Conservation (phyloP, 1,284 basidiomycete genomes). For the Exobasidium cylindrosporum region DNA sequence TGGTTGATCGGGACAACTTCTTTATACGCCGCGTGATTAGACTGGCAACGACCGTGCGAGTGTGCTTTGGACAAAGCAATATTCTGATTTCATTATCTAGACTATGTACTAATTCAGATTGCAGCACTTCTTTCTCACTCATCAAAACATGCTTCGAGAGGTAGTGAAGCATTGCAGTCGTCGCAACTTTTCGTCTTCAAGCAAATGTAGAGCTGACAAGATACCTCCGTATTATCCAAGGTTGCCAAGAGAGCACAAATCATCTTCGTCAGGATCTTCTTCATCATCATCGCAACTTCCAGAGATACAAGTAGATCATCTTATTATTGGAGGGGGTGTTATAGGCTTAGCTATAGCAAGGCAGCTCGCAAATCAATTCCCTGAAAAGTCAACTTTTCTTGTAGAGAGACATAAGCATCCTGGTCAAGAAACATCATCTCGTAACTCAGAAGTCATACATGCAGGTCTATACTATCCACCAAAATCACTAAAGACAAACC, state of each 20-base stretch:
- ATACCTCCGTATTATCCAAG: slow-evolving; percentile 9
- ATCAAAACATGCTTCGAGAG: background rate
- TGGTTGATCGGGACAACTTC: too few species aligned
- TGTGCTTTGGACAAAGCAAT: too few species aligned
- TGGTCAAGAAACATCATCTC: slow-evolving; percentile 61
- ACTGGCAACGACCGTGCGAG: too few species aligned
- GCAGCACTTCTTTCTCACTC: too few species aligned
- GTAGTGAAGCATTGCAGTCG: background rate
- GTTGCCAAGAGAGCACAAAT: background rate
- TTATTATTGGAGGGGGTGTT: slow-evolving; percentile 89
- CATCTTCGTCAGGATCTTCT: background rate
- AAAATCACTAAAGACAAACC: slow-evolving; percentile 76
- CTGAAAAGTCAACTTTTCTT: slow-evolving; percentile 73
- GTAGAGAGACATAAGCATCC: slow-evolving; percentile 70
- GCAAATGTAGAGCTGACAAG: background rate
- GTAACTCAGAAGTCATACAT: slow-evolving; percentile 95
- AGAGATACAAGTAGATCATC: slow-evolving; percentile 75
- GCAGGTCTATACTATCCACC: slow-evolving; percentile 72
- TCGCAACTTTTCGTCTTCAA: background rate
- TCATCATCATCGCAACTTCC: slow-evolving; percentile 58
- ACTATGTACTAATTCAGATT: too few species aligned
- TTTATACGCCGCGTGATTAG: too few species aligned
- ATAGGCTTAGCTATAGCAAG: slow-evolving; percentile 85
- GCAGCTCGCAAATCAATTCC: slow-evolving; percentile 68
- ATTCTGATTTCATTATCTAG: too few species aligned